Conservation (phyloP, 2,329 filamentous ascomycete genomes). For the Coleophoma crateriformis region DNA sequence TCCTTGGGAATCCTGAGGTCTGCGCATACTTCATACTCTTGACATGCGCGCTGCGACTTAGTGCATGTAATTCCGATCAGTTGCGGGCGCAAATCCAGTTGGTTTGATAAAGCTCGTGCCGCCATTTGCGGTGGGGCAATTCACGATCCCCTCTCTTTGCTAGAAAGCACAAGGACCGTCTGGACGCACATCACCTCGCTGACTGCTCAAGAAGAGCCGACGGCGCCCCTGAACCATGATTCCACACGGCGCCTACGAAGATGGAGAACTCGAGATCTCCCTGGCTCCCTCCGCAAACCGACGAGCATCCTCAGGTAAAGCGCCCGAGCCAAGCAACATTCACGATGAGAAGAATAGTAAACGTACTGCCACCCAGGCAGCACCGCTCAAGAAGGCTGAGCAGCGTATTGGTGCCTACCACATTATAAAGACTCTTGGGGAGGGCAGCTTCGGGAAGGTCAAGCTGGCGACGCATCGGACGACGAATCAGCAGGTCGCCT, state of each 20-base stretch:
- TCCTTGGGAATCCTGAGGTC: too few relatives aligned
- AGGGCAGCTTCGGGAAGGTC: slow-evolving; percentile 98
- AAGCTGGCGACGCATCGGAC: slow-evolving; percentile 91
- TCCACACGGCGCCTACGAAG: slow-evolving; percentile 51
- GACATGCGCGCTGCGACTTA: too few relatives aligned
- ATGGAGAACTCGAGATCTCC: slow-evolving; percentile 79
- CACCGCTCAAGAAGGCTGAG: slow-evolving; percentile 51
- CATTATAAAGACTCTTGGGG: slow-evolving; percentile 83
- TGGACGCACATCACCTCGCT: too few relatives aligned
- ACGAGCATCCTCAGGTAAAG: slow-evolving; percentile 33
- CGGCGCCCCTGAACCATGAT: slow-evolving; percentile 13
- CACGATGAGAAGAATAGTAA: slow-evolving; percentile 15
- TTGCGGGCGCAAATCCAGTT: background rate
- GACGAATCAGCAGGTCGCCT: slow-evolving; percentile 89
- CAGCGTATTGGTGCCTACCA: slow-evolving; percentile 90
- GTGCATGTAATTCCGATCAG: background rate
- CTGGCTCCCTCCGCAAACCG: slow-evolving; percentile 61
- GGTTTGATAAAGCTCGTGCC: background rate
- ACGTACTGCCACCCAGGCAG: slow-evolving; percentile 14
- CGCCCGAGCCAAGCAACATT: slow-evolving; percentile 23
- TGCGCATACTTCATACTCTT: too few relatives aligned
- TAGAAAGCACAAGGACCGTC: slow-evolving; percentile 7
- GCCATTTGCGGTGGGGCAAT: background rate
- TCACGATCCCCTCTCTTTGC: background rate
- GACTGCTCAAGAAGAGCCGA: too few relatives aligned